Evolutionary conservation across 2,329 filamentous ascomycete genomes (phyloP).

Genomic region (Corinectria fuckeliana): DNA sequence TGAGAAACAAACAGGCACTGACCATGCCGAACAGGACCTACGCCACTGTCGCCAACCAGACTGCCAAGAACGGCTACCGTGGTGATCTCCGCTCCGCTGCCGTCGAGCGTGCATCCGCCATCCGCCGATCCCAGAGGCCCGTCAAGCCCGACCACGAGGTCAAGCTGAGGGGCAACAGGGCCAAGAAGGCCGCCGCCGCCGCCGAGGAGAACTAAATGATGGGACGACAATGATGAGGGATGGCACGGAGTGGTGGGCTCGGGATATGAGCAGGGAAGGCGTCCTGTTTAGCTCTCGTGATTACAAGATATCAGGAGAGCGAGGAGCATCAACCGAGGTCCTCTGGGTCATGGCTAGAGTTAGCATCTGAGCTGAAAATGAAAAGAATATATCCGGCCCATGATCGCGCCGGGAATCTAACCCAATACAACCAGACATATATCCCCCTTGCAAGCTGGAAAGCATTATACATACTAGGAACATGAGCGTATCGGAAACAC

Average conservation of each 20-base stretch:
- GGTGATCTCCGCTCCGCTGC: slow-evolving; percentile 77
- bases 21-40: slow-evolving; percentile 70
- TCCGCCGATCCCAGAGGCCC: slow-evolving; percentile 79
- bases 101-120: slow-evolving; percentile 84
- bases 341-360: slow-evolving; percentile 37
- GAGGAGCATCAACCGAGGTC: slow-evolving; percentile 35
- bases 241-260: slow-evolving; percentile 22
- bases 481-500: not conserved
- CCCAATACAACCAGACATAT: not conserved
- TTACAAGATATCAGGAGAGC: slow-evolving; percentile 30
- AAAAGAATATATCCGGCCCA: slow-evolving; percentile 36
- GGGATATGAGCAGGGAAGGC: slow-evolving; percentile 28
- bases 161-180: slow-evolving; percentile 83
- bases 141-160: slow-evolving; percentile 76
- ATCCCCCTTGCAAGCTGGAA: not conserved
- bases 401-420: slow-evolving; percentile 31
- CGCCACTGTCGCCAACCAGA: slow-evolving; percentile 82
- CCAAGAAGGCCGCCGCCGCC: slow-evolving; percentile 70
- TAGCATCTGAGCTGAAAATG: slow-evolving; percentile 39
- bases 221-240: slow-evolving; percentile 25
- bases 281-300: slow-evolving; percentile 31
- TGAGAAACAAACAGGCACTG: slow-evolving; percentile 12
- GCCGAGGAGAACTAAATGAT: slow-evolving; percentile 45
- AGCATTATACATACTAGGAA: not conserved
- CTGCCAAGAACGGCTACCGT: slow-evolving; percentile 87